phyloP scores from a whole-genome alignment of 176 grass and related monocot species.

The Chloris gayana region DNA sequence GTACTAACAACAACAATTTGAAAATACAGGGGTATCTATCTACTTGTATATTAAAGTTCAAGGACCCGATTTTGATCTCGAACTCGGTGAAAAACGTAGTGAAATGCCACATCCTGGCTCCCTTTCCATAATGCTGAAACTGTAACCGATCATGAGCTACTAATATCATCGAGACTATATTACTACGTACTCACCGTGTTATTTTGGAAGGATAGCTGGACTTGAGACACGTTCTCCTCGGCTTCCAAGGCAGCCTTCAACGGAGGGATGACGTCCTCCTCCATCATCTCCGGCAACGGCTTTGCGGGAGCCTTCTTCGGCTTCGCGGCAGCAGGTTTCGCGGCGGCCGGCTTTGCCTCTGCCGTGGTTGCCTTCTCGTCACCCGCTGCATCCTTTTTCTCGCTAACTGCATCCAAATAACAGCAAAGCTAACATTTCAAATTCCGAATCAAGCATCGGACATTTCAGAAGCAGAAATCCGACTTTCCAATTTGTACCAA shows the following conservation, averaged over 20 bases:
- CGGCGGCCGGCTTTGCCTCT: constrained; percentile 41
- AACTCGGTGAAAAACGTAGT: background rate
- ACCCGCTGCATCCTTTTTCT: constrained; percentile 39
- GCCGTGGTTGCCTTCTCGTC: constrained; percentile 45
- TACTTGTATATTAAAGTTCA: background rate
- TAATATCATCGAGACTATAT: background rate
- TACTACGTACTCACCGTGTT: constrained; percentile 64
- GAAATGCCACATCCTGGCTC: background rate
- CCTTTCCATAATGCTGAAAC: too few relatives aligned
- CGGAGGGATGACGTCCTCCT: constrained; percentile 87
- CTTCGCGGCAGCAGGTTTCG: constrained; percentile 39
- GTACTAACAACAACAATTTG: too few relatives aligned
- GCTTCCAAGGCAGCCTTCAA: constrained; percentile 62
- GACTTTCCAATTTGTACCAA: background rate
- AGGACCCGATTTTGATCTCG: background rate
- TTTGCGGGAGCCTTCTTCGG: constrained; percentile 72
- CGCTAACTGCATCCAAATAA: constrained; percentile 9
- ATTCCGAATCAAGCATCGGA: background rate
- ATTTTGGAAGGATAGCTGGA: constrained; percentile 78
- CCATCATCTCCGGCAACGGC: constrained; percentile 86
- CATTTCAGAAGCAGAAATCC: background rate
- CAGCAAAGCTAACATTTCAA: background rate
- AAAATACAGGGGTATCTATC: background rate
- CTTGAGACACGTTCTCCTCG: constrained; percentile 74
- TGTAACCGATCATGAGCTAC: background rate